Evolutionary conservation across 2,329 filamentous ascomycete genomes (phyloP).

Genomic region (Neopestalotiopsis sp.): DNA sequence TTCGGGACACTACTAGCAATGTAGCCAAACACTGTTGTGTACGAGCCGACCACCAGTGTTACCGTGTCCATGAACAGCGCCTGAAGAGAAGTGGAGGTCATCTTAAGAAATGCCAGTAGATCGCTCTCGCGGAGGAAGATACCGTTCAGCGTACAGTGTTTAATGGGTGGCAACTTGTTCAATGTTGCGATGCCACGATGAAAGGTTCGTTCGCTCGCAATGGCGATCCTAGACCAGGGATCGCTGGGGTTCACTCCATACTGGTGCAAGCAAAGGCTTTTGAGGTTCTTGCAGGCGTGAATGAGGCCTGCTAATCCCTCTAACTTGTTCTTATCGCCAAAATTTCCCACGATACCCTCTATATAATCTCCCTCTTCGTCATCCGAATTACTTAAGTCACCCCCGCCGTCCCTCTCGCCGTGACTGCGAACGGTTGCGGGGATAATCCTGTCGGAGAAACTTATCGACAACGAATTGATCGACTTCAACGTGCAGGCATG

Average conservation of each 20-base stretch:
- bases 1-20: neutral
- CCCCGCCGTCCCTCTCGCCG: no score
- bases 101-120: neutral
- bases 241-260: neutral
- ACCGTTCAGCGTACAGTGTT: neutral
- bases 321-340: neutral
- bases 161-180: neutral
- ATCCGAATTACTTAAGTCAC: neutral
- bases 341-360: no score
- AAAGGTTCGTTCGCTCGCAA: neutral
- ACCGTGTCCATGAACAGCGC: neutral
- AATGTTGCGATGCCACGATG: neutral
- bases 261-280: neutral
- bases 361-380: neutral
- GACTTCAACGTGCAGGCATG: neutral
- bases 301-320: neutral
- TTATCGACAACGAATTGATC: neutral
- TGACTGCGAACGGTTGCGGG: no score
- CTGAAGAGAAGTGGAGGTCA: neutral
- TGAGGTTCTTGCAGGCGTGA: neutral
- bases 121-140: conserved; percentile 1
- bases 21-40: neutral
- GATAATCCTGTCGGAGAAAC: neutral
- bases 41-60: neutral
- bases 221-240: neutral